Conservation (phyloP, 2,329 filamentous ascomycete species). For the Neophaeococcomyces aloes region DNA sequence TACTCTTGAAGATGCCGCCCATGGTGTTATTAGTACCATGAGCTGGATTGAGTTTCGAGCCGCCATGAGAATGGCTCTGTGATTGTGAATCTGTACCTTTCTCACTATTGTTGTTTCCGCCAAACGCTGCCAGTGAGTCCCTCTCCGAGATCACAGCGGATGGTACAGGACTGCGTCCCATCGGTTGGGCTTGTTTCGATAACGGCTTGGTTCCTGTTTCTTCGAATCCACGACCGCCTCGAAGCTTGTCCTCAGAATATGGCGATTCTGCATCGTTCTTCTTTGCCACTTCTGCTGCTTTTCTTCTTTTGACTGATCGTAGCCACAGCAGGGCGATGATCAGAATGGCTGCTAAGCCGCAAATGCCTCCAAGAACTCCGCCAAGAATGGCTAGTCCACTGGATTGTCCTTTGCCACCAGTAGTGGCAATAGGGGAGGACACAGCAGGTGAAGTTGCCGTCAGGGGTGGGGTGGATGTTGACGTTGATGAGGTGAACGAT, state of each 20-base stretch:
- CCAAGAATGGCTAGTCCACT: slow-evolving; percentile 54
- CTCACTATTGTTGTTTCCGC: slow-evolving; percentile 26
- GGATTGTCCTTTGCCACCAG: slow-evolving; percentile 24
- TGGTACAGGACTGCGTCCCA: slow-evolving; percentile 34
- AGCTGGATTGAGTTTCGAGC: slow-evolving; percentile 2
- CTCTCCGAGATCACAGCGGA: slow-evolving; percentile 24
- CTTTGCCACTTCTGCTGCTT: slow-evolving; percentile 29
- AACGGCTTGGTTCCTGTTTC: slow-evolving; percentile 37
- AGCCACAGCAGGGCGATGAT: slow-evolving; percentile 60
- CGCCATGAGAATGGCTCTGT: background rate
- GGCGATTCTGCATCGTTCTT: slow-evolving; percentile 38
- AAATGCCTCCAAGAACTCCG: slow-evolving; percentile 70
- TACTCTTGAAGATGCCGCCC: slow-evolving; percentile 16
- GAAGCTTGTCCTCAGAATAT: slow-evolving; percentile 42
- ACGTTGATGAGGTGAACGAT: slow-evolving; percentile 20
- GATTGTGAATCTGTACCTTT: slow-evolving; percentile 18
- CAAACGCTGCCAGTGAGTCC: slow-evolving; percentile 32
- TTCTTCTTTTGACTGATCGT: slow-evolving; percentile 49
- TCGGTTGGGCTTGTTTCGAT: slow-evolving; percentile 33
- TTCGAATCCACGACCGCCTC: slow-evolving; percentile 31
- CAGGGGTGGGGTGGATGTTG: slow-evolving; percentile 21
- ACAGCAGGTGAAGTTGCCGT: slow-evolving; percentile 26
- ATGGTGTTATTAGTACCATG: slow-evolving; percentile 4
- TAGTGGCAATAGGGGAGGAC: slow-evolving; percentile 26
- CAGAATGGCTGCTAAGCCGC: slow-evolving; percentile 61